Percentiles rank a stretch among this genome's conserved stretches.
Conservation (phyloP, 1,284 basidiomycete genomes). For the Pisolithus thermaeus region DNA sequence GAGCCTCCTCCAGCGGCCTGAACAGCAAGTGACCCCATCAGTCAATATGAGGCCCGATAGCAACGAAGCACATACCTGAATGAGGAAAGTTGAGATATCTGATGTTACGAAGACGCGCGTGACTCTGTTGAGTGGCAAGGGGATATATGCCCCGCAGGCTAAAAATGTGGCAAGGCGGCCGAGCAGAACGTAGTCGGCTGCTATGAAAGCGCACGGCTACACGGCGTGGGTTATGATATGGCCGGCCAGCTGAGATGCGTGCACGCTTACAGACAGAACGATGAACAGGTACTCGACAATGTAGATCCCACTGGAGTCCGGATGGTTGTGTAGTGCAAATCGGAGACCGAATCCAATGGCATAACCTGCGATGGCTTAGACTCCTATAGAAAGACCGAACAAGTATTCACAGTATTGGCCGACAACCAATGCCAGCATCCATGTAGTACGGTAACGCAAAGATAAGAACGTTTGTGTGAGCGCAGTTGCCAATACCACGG, state of each 20-base stretch:
- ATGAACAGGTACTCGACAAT: slow-evolving; percentile 59
- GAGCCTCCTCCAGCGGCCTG: slow-evolving; percentile 10
- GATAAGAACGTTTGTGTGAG: slow-evolving; percentile 44
- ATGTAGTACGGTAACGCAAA: slow-evolving; percentile 47
- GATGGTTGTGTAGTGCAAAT: slow-evolving; percentile 13
- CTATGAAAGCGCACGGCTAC: slow-evolving; percentile 67
- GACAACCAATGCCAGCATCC: slow-evolving; percentile 62
- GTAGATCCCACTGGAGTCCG: slow-evolving; percentile 44
- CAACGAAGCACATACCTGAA: slow-evolving; percentile 38
- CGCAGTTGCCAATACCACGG: slow-evolving; percentile 42
- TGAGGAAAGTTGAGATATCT: slow-evolving; percentile 63
- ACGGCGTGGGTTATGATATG: not conserved
- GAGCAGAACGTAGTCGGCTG: slow-evolving; percentile 64
- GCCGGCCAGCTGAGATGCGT: not conserved
- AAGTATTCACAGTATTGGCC: slow-evolving; percentile 48
- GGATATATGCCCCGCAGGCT: slow-evolving; percentile 44
- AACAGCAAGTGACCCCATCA: not conserved
- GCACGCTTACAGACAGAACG: slow-evolving; percentile 47
- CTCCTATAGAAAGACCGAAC: slow-evolving; percentile 12
- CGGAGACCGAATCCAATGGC: slow-evolving; percentile 48
- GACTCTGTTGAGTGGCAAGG: slow-evolving; percentile 48
- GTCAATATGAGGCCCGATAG: not conserved
- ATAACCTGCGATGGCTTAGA: slow-evolving; percentile 32
- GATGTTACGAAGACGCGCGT: slow-evolving; percentile 50
- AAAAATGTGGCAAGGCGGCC: slow-evolving; percentile 55